These are phyloP conservation scores for Lactarius evosmus DNA, from an alignment of 768 basidiomycete species.

Conservation along the genomic window DNA sequence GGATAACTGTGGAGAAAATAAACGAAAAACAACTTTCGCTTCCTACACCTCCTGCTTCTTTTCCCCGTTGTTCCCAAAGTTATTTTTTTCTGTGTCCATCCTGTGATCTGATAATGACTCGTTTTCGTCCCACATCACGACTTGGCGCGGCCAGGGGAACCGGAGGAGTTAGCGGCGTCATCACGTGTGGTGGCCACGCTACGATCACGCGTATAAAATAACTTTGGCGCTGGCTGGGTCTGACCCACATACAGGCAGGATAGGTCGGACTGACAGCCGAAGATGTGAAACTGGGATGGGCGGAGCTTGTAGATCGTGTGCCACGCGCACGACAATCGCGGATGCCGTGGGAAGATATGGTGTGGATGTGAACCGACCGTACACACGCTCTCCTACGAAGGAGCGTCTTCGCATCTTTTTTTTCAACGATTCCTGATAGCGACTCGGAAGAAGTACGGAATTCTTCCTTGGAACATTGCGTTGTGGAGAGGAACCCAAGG, in stretches of 20 bases:
- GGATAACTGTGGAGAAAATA: background rate
- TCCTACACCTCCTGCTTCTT: background rate
- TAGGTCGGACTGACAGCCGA: background rate
- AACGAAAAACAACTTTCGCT: background rate
- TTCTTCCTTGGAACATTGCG: conserved; percentile 4
- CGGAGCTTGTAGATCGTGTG: background rate
- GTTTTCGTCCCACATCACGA: background rate
- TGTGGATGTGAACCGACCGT: background rate
- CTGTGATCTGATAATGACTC: background rate
- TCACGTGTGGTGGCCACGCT: conserved; percentile 7
- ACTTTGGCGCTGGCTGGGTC: background rate
- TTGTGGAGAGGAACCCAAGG: background rate
- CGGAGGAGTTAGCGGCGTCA: background rate
- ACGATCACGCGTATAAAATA: conserved; percentile 10
- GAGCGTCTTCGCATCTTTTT: background rate
- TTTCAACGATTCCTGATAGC: background rate
- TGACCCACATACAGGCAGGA: background rate
- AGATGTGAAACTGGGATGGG: no score
- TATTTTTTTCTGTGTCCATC: background rate
- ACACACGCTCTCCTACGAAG: background rate
- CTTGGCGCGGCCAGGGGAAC: background rate
- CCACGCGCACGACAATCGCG: background rate
- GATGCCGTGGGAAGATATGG: background rate
- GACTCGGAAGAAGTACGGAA: conserved; percentile 3
- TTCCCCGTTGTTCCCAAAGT: background rate